A percentile compares a stretch with the other conserved stretches of the same genome.
Evolutionary conservation across 192 early-diverging fungal genomes (phyloP).

Genomic region (Helicostylum pulchrum): DNA sequence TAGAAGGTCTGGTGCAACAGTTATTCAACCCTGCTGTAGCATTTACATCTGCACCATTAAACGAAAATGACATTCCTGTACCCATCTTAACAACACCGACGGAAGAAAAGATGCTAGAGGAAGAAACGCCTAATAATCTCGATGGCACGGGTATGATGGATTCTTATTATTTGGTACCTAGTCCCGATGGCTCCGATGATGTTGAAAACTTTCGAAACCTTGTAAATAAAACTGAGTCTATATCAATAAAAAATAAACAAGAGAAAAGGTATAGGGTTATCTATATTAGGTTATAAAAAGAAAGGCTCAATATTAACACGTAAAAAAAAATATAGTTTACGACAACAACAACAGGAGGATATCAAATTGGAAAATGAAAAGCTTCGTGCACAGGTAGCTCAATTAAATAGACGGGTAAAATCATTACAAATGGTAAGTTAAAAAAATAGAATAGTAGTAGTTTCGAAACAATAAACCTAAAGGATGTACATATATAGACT

Average conservation of each 20-base stretch:
- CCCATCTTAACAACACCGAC: slow-evolving; percentile 1
- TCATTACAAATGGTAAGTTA: slow-evolving; percentile 52
- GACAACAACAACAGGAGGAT: not conserved
- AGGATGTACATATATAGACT: slow-evolving; percentile 35
- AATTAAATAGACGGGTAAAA: slow-evolving; percentile 51
- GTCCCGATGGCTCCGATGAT: slow-evolving; percentile 14
- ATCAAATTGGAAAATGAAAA: slow-evolving; percentile 16
- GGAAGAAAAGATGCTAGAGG: not conserved
- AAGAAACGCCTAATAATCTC: not conserved
- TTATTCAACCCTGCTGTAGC: slow-evolving; percentile 63
- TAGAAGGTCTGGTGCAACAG: slow-evolving; percentile 71
- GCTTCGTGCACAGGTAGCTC: slow-evolving; percentile 41
- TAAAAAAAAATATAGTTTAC: no score
- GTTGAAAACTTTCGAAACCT: not conserved
- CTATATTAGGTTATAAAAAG: no score
- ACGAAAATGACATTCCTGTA: slow-evolving; percentile 36
- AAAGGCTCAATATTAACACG: no score
- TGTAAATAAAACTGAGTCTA: not conserved
- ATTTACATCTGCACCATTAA: slow-evolving; percentile 57
- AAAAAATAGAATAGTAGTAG: not conserved
- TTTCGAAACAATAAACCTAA: no score
- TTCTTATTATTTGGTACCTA: slow-evolving; percentile 51
- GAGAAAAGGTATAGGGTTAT: not conserved
- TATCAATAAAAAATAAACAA: not conserved
- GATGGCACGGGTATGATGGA: slow-evolving; percentile 44